Evolutionary conservation across 129 eudicot species (phyloP).

Genomic region (Pseudognaphalium luteoalbum): DNA sequence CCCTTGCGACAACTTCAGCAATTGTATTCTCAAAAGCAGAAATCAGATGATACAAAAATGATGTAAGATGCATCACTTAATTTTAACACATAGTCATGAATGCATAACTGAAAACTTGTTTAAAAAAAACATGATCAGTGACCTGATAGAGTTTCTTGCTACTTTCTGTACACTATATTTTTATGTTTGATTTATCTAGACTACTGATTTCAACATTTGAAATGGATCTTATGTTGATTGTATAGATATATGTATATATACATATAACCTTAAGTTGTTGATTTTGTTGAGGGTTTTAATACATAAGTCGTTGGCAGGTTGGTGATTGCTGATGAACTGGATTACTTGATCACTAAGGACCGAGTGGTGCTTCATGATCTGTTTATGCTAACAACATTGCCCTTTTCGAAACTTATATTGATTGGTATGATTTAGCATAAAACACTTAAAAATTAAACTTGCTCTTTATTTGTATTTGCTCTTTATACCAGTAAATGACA

Average conservation of each 20-base stretch:
- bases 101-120: background rate
- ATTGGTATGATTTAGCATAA: constrained; percentile 48
- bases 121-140: constrained; percentile 1
- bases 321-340: constrained; percentile 90
- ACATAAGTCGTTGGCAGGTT: constrained; percentile 48
- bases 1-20: constrained; percentile 69
- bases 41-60: constrained; percentile 54
- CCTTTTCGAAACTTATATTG: constrained; percentile 77
- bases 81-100: background rate
- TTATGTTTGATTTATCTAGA: background rate
- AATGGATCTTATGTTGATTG: background rate
- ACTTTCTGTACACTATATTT: constrained; percentile 3
- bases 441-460: background rate
- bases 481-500: constrained; percentile 9
- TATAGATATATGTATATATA: too few species aligned
- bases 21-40: constrained; percentile 60
- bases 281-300: constrained; percentile 16
- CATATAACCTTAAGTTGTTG: background rate
- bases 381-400: constrained; percentile 85
- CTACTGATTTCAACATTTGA: background rate
- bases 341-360: constrained; percentile 90
- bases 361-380: constrained; percentile 93
- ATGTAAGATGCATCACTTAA: constrained; percentile 48
- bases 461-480: background rate
- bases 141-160: constrained; percentile 1